phyloP scores from a whole-genome alignment of 805 yeast genomes.

The Metschnikowia similis region DNA sequence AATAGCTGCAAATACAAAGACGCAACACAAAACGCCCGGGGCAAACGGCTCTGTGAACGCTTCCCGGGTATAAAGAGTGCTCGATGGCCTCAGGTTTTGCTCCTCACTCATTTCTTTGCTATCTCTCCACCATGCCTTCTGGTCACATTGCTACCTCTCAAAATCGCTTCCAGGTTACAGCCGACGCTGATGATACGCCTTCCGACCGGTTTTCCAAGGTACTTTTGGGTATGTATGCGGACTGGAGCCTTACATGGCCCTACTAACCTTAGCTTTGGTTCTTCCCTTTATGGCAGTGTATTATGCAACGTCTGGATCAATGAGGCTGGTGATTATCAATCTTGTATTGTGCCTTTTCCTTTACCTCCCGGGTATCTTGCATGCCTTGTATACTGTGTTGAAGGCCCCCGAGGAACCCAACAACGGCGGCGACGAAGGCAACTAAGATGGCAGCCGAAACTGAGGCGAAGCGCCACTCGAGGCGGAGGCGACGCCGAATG shows the following conservation, averaged over 20 bases:
- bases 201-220: constrained; percentile 1
- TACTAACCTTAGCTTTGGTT: constrained; percentile 2
- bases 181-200: neutral
- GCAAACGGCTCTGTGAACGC: neutral
- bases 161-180: neutral
- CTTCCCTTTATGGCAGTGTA: constrained; percentile 3
- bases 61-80: neutral
- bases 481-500: no score
- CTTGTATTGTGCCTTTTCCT: constrained; percentile 69
- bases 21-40: neutral
- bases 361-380: constrained; percentile 72
- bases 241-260: neutral
- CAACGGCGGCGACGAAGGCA: neutral
- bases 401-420: neutral
- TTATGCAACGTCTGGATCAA: neutral
- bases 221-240: constrained; percentile 1
- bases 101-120: neutral
- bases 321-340: constrained; percentile 47
- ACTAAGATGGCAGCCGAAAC: no score
- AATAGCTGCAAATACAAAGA: neutral
- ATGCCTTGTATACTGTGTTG: constrained; percentile 69
- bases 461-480: no score
- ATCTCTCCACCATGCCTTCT: neutral
- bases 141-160: neutral
- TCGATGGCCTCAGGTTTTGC: neutral